Base-by-base conservation (phyloP, 2,329 filamentous ascomycete genomes). In the Basipetospora chlamydospora region DNA sequence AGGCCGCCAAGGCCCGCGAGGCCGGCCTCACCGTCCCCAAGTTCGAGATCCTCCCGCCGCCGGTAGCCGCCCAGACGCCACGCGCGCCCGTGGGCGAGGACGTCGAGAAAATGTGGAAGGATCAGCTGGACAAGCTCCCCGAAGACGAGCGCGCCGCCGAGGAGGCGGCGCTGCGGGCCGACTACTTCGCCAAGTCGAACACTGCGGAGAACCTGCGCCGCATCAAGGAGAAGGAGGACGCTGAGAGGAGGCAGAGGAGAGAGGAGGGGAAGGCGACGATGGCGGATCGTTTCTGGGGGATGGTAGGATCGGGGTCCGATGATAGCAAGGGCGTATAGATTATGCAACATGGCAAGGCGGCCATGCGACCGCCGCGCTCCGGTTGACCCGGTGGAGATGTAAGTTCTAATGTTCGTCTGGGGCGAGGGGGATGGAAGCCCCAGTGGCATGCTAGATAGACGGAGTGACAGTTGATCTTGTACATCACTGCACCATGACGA, bases 1-100 rank as follows among this genome's bases (percentile, higher is more conserved):
- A 69, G 43, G 74, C 82, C n/a, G 73, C 80, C 44, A 68, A 75
- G 48, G 81, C 80, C 25, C 76, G 76, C 55, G 63, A 67, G 37
- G 68, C 71, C 44, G 74, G 73, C 20, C 57, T 55, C n/a, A 64
- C 69, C 1, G 52, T 64, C 31, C 78, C 80, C 0, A 59, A 62
- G 15, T 77, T 82, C 48, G 61, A 72, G 32, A 54, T 76, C 6
- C 53, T 82, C 23, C 58, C 64, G 8, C 47, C 39, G 17, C 43
- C 44, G 9, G 12, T 33, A 5, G 28, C 23, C 17, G 20, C 34
- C 8, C 33, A 38, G n/a, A 23, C 33, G 4, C 15, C 28, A 17
- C 51, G 49, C 17, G 44, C 46, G 13, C 49, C 45, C 31, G n/a
- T n/a, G n/a, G 35, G 42, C 15, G 41, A 40, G 33, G 38, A 44